Evolutionary conservation across 306 rosid species (phyloP).

Genomic region (Prunus davidiana): DNA sequence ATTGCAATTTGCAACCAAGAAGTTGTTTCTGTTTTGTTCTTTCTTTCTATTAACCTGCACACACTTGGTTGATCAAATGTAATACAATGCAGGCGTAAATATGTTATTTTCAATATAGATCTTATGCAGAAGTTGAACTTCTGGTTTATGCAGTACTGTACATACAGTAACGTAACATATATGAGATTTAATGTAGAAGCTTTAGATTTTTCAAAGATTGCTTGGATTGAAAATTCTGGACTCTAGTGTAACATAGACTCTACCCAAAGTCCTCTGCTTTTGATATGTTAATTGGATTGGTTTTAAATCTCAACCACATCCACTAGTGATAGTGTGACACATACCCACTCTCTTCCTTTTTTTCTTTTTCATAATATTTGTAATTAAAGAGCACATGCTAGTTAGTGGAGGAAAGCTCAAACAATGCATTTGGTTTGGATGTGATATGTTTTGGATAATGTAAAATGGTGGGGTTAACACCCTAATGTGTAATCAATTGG

Average conservation of each 20-base stretch:
- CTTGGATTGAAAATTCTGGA: too few relatives aligned
- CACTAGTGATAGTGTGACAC: not conserved
- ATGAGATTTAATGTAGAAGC: too few relatives aligned
- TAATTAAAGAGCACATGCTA: not conserved
- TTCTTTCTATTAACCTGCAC: not conserved
- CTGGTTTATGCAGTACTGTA: conserved; percentile 13
- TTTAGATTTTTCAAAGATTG: too few relatives aligned
- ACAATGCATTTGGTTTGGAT: not conserved
- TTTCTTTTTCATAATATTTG: not conserved
- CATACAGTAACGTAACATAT: too few relatives aligned
- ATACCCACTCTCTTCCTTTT: not conserved
- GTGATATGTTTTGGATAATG: not conserved
- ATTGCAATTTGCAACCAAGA: conserved; percentile 32
- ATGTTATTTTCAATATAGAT: not conserved
- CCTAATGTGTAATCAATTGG: not conserved
- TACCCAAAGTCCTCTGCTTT: too few relatives aligned
- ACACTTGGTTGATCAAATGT: not conserved
- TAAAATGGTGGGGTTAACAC: not conserved
- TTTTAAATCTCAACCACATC: not conserved
- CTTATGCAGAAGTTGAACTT: not conserved
- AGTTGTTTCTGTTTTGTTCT: not conserved
- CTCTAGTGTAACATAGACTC: too few relatives aligned
- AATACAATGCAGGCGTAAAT: not conserved
- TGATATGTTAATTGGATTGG: too few relatives aligned
- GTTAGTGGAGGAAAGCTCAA: not conserved